Conservation (phyloP, 1,139 yeast species). For the Hyphopichia fennica region DNA sequence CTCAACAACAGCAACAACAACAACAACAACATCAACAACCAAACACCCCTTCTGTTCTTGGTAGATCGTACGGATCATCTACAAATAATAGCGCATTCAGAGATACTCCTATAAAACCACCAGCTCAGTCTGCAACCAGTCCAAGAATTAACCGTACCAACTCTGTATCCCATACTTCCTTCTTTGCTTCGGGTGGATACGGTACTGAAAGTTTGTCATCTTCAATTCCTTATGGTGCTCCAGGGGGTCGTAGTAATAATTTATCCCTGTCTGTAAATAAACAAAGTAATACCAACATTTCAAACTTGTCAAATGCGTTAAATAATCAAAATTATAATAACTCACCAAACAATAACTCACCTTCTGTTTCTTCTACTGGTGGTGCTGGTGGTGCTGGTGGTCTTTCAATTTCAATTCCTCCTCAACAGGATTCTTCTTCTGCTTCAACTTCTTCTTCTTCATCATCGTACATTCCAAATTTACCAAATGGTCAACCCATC, state of each 20-base stretch:
- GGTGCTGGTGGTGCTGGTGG: not conserved
- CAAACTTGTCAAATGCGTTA: slow-evolving; percentile 9
- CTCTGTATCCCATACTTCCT: slow-evolving; percentile 45
- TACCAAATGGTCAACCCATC: slow-evolving; percentile 55
- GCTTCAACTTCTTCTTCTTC: not conserved
- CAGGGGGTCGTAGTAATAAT: slow-evolving; percentile 48
- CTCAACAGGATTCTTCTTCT: not conserved
- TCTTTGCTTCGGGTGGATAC: slow-evolving; percentile 32
- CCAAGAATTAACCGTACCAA: slow-evolving; percentile 47
- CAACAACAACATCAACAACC: slow-evolving; percentile 8
- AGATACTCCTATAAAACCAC: slow-evolving; percentile 27
- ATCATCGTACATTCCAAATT: slow-evolving; percentile 39
- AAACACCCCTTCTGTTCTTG: slow-evolving; percentile 6
- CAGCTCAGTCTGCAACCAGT: slow-evolving; percentile 24
- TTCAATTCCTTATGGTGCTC: slow-evolving; percentile 72
- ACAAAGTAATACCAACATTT: slow-evolving; percentile 6
- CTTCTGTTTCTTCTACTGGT: not conserved
- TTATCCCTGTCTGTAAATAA: slow-evolving; percentile 1
- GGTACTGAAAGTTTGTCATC: slow-evolving; percentile 54
- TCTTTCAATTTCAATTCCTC: not conserved
- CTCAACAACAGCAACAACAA: slow-evolving; percentile 8
- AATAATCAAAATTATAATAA: slow-evolving; percentile 4
- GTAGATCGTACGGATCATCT: slow-evolving; percentile 15
- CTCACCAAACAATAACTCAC: not conserved
- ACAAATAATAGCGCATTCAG: slow-evolving; percentile 8